Base-by-base conservation (phyloP, 2,329 filamentous ascomycete species). In the Fusarium sp. region DNA sequence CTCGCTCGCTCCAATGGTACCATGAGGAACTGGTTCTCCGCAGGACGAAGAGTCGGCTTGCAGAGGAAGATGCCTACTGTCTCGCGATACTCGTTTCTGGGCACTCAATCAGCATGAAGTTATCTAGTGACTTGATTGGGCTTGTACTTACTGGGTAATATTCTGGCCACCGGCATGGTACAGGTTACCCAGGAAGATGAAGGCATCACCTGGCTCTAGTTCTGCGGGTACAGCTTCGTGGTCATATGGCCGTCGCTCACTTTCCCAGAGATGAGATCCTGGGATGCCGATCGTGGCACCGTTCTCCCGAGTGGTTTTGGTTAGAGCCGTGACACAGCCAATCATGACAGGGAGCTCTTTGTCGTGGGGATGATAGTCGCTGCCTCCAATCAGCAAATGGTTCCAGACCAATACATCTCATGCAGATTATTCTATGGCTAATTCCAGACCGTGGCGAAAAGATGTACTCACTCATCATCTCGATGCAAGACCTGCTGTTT, bases 91-190 rank as follows among this genome's bases (percentile, higher is more conserved):
- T 73, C 63, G 2, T 61, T 64, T 26, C 59, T 66, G 35, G 0
- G 8, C 0, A 32, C 0, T 39, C 17, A 15, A 10, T 57, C 17
- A 60, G 35, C 20, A 32, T 26, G 2, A 26, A 22, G 7, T 10
- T 17, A 22, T 9, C 26, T 8, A 6, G 13, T 38, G 8, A 3
- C 8, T 5, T 2, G 13, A 32, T 35, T 24, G 10, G 3, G 1
- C 4, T 15, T 6, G 17, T 18, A 17, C 63, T 50, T 24, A 75
- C 73, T 72, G 79, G 32, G 75, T 82, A 17, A 70, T 69, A 63
- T 85, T 85, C 14, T 78, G 78, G 3, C 84, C 83, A 5, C 83
- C 83, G 2, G 81, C 84, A 45, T 85, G 83, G 57, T 84, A 84
- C 18, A 81, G 66, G 26, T 82, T 82, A 2, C 83, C 83, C 2